Evolutionary conservation across 2,329 filamentous ascomycete genomes (phyloP), one percentile per base, ranked within the genome.

Genomic region (Alternaria sp.): DNA sequence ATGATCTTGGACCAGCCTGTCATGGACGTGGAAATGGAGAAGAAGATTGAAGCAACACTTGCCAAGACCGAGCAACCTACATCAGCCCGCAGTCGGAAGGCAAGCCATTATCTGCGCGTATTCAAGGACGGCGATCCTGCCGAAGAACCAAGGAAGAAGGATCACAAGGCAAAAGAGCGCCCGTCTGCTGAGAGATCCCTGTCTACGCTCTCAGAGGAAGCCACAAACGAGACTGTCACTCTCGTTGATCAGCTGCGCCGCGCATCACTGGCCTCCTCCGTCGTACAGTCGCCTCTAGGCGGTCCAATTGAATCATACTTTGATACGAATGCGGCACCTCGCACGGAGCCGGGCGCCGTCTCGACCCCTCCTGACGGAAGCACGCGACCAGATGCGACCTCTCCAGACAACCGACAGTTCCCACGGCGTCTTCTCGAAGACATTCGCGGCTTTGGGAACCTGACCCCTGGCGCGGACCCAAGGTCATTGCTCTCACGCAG

Each of bases 61-160:
- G 80, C 85, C 39, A 86, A 86, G 64, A 78, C 81, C 4, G 86
- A 88, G 66, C 80, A 79, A 31, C 75, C 79, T 28, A 78, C 81
- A 26, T 81, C 85, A 65, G 83, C 84, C 44, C 82, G 87, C 59
- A 88, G 86, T 72, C 82, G 87, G 56, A 89, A 89, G 74, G 85
- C 87, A 40, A 88, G 86, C 69, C 86, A 89, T 68, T 88, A 87
- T 67, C 77, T 89, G 52, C 85, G 87, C 11, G 77, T 89, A 5
- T 89, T 89, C 77, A 87, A 87, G 67, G 85, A 87, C 61, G 86
- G 86, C 58, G 85, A 86, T 53, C 80, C 79, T 6, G 81, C 81
- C 24, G 81, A 84, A 31, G 82, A 84, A 61, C 79, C 82, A 54
- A 83, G 83, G 68, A 78, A 80, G 71, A 72, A 80, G 63, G 80